These are phyloP conservation scores for Rhododendron ferrugineum DNA, from an alignment of 148 eudicot species.

Conservation along the genomic window DNA sequence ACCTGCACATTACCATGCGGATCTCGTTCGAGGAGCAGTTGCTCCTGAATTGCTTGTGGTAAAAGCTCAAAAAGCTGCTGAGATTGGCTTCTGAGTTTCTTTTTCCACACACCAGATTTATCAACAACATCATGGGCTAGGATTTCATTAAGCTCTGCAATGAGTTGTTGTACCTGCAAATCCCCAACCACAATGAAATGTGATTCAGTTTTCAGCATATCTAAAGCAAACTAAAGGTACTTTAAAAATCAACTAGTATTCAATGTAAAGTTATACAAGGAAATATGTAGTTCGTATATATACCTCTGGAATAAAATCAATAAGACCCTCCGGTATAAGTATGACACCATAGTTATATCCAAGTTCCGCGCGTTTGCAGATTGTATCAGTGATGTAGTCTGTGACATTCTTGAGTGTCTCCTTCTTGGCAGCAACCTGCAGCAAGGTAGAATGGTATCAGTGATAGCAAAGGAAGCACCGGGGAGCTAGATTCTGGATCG, in stretches of 20 bases:
- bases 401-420: slow-evolving; percentile 71
- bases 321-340: slow-evolving; percentile 85
- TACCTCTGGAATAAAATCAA: slow-evolving; percentile 95
- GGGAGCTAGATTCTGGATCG: neutral
- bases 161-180: slow-evolving; percentile 70
- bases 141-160: slow-evolving; percentile 39
- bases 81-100: slow-evolving; percentile 32
- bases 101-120: slow-evolving; percentile 36
- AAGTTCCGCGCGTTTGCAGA: slow-evolving; percentile 69
- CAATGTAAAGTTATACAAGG: neutral
- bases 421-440: slow-evolving; percentile 77
- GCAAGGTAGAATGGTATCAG: slow-evolving; percentile 9
- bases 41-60: slow-evolving; percentile 39
- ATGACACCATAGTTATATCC: slow-evolving; percentile 88
- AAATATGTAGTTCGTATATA: neutral
- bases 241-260: neutral
- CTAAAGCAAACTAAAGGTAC: neutral
- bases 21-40: slow-evolving; percentile 39
- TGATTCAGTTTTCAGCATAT: neutral
- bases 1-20: slow-evolving; percentile 51
- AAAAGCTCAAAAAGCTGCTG: slow-evolving; percentile 35
- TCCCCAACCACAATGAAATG: neutral
- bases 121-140: slow-evolving; percentile 34
- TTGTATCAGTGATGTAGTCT: slow-evolving; percentile 72
- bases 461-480: neutral